These are phyloP conservation scores for Colletotrichum trifolii DNA, from an alignment of 2,329 filamentous ascomycete genomes.

Conservation along the genomic window DNA sequence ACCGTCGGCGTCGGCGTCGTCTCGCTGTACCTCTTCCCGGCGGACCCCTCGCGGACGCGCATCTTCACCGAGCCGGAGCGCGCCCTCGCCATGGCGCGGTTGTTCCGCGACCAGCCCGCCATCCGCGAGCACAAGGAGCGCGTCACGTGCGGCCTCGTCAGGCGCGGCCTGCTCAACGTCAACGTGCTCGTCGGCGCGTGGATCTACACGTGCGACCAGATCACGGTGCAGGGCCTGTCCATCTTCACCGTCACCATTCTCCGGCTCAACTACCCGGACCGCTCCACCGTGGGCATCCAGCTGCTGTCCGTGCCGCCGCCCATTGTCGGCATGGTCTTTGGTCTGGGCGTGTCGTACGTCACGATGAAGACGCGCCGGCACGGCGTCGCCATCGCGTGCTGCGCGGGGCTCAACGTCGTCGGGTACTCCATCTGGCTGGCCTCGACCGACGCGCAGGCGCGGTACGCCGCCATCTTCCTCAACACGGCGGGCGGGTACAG, in stretches of 20 bases:
- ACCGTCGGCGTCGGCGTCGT: constrained; percentile 63
- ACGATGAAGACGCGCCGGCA: constrained; percentile 43
- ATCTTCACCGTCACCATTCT: constrained; percentile 77
- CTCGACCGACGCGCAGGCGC: constrained; percentile 40
- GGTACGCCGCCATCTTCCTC: constrained; percentile 44
- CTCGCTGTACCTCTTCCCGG: constrained; percentile 41
- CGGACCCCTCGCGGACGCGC: constrained; percentile 38
- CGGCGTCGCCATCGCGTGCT: constrained; percentile 40
- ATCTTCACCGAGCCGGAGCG: constrained; percentile 68
- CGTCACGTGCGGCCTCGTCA: constrained; percentile 37
- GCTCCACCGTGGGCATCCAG: constrained; percentile 41
- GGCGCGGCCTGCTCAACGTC: constrained; percentile 39
- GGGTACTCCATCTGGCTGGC: constrained; percentile 44
- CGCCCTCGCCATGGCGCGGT: constrained; percentile 70
- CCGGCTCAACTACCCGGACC: constrained; percentile 44
- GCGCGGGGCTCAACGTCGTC: constrained; percentile 39
- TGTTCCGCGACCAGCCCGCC: constrained; percentile 59
- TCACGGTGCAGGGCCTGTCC: constrained; percentile 74
- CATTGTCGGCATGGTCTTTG: constrained; percentile 40
- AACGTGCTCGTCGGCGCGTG: constrained; percentile 43
- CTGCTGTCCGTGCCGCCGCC: constrained; percentile 42
- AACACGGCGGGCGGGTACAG: constrained; percentile 43
- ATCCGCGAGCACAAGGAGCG: constrained; percentile 40
- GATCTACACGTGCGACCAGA: constrained; percentile 40
- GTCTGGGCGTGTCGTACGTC: constrained; percentile 41